Base-by-base conservation (phyloP, 192 early-diverging fungal species). In the Backusella mclennaniae region DNA sequence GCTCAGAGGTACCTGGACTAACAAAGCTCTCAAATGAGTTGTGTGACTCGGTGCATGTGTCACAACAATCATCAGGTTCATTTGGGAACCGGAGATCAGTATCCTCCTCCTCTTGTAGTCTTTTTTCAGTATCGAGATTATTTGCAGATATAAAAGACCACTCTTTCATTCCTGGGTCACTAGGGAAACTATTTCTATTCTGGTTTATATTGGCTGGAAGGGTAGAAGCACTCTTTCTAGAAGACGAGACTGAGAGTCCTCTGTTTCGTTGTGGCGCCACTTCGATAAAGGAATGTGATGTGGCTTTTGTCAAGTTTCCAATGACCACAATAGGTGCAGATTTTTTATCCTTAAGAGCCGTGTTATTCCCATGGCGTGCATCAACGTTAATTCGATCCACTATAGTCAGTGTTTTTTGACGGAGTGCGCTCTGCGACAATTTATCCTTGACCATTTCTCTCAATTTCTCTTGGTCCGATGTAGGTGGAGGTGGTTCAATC, bases 291-390 rank as follows among this genome's bases (percentile, higher is more conserved):
- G 56, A 63, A 9, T 63, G 23, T 3, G 53, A 35, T 31, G 42
- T 44, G 49, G 72, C 46, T 29, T 56, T 69, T 26, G 56, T 71
- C 1, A 79, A 33, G 36, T 73, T 83, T 0, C 81, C 81, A 59
- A 83, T 77, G 3, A 83, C 81, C n/a, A 83, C 77, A 26, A 83
- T 72, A 52, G 81, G 78, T 14, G 81, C 78, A 0, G 44, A 33
- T 12, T 66, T 41, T 8, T 78, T 75, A 59, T 83, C 78, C 17
- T 59, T 44, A 23, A 83, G 67, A 7, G 81, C 81, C 0, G 67
- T 76, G 35, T 83, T 83, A 23, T 75, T 74, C 49, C 76, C 53
- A 71, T 81, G 53, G 19, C 71, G 46, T 39, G 73, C 41, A 66
- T 39, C 72, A 3, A 75, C 67, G 66, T 81, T 52, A 35, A 81